Conservation (phyloP, 495 filamentous ascomycete species). For the Aspergillus ostianus region DNA sequence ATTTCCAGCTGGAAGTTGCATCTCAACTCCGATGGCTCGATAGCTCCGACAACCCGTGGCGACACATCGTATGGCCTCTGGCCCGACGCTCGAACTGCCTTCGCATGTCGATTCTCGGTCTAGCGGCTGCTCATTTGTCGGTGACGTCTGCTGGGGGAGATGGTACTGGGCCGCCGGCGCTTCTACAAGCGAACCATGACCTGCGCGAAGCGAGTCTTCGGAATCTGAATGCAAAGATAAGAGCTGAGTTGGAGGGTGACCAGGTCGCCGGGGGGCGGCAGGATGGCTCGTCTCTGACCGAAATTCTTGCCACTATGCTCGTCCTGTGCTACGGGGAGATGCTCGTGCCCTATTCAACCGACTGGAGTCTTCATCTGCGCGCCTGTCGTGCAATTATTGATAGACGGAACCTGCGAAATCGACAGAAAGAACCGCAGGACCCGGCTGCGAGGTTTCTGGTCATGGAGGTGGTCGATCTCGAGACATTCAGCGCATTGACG, state of each 20-base stretch:
- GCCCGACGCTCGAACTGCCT: constrained; percentile 12
- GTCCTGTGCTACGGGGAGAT: constrained; percentile 21
- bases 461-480: constrained; percentile 22
- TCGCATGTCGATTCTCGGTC: constrained; percentile 16
- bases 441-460: constrained; percentile 10
- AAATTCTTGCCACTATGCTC: constrained; percentile 17
- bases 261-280: background rate
- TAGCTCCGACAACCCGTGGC: constrained; percentile 21
- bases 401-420: constrained; percentile 7
- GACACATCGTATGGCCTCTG: constrained; percentile 10
- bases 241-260: constrained; percentile 3
- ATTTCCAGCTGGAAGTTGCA: constrained; percentile 19
- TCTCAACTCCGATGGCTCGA: constrained; percentile 22
- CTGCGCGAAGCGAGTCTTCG: constrained; percentile 15
- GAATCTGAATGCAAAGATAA: constrained; percentile 12
- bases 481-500: constrained; percentile 14
- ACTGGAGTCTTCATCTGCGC: constrained; percentile 21
- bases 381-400: constrained; percentile 21
- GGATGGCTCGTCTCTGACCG: constrained; percentile 4
- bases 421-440: constrained; percentile 6
- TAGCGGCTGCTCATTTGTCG: constrained; percentile 22
- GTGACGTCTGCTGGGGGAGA: constrained; percentile 9
- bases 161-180: background rate
- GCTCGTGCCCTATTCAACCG: constrained; percentile 16
- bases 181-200: constrained; percentile 3